Evolutionary conservation across 2,329 filamentous ascomycete genomes (phyloP), one percentile per base, ranked within the genome.

Genomic region (Stachybotrys echinatus): DNA sequence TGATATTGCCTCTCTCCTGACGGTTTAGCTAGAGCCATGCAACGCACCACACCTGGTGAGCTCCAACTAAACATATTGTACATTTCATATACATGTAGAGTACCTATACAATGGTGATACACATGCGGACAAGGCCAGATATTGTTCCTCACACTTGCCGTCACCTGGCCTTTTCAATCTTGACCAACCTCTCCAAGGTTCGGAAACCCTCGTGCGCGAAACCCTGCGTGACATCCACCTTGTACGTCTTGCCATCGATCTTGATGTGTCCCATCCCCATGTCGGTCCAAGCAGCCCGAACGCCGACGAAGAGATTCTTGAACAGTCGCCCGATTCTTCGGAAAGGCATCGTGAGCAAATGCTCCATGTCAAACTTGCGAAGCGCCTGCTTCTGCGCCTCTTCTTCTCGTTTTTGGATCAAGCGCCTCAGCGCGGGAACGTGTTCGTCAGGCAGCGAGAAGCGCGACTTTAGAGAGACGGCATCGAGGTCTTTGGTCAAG

Each of bases 171-270:
- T 18, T 40, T 20, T 14, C 23, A 40, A 62, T 58, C 18, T 59
- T 60, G 27, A 80, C 72, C 38, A 86, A 59, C 54, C 76, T 73
- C 65, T 85, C 82, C 48, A 86, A 61, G 4, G 79, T 79, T 49
- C 70, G 72, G 42, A 84, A 84, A 4, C 76, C 71, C 39, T 85
- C 82, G 45, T 84, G 70, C 20, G 77, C 77, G 69, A 79, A 83
- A 1, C 79, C 81, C 38, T 74, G 73, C 3, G 70, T 71, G 17
- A 83, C 70, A 56, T 85, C 82, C 20, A 85, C 62, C 67, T 83
- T 84, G 61, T 80, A 83, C 48, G 66, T 64, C 31, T 68, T 62
- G 18, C 70, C 74, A 12, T 75, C 67, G 14, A 82, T 66, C 47
- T 62, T 64, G 46, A 85, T 67, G 50, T 71, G 69, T 38, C 74